Conservation (phyloP, 108 stramenopile genomes). For the Thalassiosira profunda region DNA sequence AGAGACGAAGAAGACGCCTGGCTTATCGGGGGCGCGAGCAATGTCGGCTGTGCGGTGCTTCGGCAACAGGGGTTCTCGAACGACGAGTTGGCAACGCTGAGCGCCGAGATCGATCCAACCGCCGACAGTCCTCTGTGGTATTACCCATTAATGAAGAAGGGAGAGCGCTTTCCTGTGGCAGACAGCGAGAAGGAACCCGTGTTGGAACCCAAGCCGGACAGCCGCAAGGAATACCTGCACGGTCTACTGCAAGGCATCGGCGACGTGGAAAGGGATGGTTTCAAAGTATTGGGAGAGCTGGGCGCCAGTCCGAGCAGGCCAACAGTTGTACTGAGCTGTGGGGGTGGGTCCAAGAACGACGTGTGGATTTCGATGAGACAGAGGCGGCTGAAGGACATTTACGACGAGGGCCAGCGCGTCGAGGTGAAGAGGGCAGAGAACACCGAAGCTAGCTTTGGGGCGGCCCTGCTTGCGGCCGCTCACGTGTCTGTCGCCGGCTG, state of each 20-base stretch:
- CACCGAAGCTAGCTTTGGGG: slow-evolving; percentile 91
- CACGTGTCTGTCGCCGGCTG: slow-evolving; percentile 32
- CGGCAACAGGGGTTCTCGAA: slow-evolving; percentile 75
- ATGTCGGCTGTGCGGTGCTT: slow-evolving; percentile 92
- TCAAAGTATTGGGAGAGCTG: slow-evolving; percentile 72
- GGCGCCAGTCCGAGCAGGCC: slow-evolving; percentile 79
- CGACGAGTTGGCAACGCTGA: slow-evolving; percentile 73
- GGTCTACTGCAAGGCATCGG: slow-evolving; percentile 83
- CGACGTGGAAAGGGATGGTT: slow-evolving; percentile 85
- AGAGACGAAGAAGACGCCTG: slow-evolving; percentile 62
- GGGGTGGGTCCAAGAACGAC: slow-evolving; percentile 90
- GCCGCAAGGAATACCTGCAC: slow-evolving; percentile 76
- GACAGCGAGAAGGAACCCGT: slow-evolving; percentile 80
- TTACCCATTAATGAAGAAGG: slow-evolving; percentile 86
- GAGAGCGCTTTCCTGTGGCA: slow-evolving; percentile 92
- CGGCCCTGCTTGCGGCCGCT: slow-evolving; percentile 88
- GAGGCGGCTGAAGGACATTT: slow-evolving; percentile 57
- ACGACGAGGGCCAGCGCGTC: slow-evolving; percentile 39
- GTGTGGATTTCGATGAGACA: slow-evolving; percentile 84
- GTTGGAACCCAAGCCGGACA: slow-evolving; percentile 69
- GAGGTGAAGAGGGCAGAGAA: slow-evolving; percentile 69
- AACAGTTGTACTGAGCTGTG: slow-evolving; percentile 73
- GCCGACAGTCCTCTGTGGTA: slow-evolving; percentile 68
- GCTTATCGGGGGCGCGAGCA: slow-evolving; percentile 95
- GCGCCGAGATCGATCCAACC: slow-evolving; percentile 73